Conservation (phyloP, 306 rosid genomes). For the Castanea mollissima region DNA sequence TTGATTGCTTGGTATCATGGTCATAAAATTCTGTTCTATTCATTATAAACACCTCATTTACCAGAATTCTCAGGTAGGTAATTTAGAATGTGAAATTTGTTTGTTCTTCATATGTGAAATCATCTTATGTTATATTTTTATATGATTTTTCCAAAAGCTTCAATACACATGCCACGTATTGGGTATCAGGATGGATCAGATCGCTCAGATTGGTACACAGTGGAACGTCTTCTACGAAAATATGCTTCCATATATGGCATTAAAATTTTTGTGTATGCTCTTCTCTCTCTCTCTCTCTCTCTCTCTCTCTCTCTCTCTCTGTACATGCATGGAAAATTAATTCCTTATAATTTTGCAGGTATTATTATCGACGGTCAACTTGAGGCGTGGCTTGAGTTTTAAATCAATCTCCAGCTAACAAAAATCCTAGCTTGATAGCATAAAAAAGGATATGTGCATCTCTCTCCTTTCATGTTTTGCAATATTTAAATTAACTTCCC, state of each 20-base stretch:
- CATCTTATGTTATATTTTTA: conserved; percentile 5
- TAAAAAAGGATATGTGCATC: neutral
- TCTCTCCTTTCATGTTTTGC: neutral
- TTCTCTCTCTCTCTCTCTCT: neutral
- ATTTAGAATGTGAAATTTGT: neutral
- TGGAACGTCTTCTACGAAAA: conserved; percentile 87
- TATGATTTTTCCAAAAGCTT: conserved; percentile 45
- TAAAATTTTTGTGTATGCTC: conserved; percentile 61
- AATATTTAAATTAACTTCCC: neutral
- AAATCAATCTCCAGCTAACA: too few relatives aligned
- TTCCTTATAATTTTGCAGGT: conserved; percentile 44
- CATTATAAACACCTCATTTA: neutral
- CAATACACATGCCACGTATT: conserved; percentile 93
- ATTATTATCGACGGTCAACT: conserved; percentile 58
- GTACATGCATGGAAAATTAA: neutral
- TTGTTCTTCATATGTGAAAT: neutral
- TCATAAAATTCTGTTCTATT: neutral
- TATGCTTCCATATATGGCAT: conserved; percentile 70
- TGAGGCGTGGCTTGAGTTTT: conserved; percentile 21
- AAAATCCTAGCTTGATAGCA: neutral
- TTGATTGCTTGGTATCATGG: neutral
- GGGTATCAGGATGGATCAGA: conserved; percentile 93
- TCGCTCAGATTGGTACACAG: conserved; percentile 90
- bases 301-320: conserved; percentile 13
- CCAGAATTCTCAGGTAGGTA: neutral